Base-by-base conservation (phyloP, 306 rosid genomes). In the Malus asiatica region DNA sequence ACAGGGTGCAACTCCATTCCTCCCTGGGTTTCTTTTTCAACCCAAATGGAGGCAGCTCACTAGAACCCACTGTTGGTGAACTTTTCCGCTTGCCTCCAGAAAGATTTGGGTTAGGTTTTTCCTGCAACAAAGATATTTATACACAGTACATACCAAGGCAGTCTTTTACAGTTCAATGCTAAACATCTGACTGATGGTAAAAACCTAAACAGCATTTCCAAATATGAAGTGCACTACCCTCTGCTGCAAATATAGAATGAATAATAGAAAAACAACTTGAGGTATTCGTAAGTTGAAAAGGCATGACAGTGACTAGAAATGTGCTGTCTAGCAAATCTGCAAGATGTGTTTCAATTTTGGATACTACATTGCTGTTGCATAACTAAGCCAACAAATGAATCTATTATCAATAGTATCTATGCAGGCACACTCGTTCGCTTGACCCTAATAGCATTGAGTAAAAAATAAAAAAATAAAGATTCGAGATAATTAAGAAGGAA, bases 1-100 rank as follows among this genome's bases (percentile, higher is more conserved):
- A 90, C 1, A 89, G 46, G 1, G 78, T 83, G 76, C 98, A 88
- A 59, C 84, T 90, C 93, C 88, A 90, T 67, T 82, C 88, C 55
- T 77, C 85, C 81, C 72, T 84, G 61, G 81, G 73, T 63, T 84
- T 86, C 78, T 89, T 84, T 76, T 64, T 81, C 79, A 80, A 44
- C 76, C 73, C 44, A 64, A 16, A 66, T 7, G 78, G 81, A 72
- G 35, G 65, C 29, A 75, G 27, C 78, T 78, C 78, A 10, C 18
- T 18, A 22, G 35, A 45, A 13, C 20, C 35, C 22, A 35, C 75
- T 29, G 38, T 40, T 5, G 71, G 65, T 16, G 80, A 70, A 4
- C 57, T 13, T 76, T 89, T 93, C 51, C 86, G 79, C 87, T 93
- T 89, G 57, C 60, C 61, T 23, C 59, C 76, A 68, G 57, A 70